Conservation (phyloP, 2,329 filamentous ascomycete genomes). For the Aphanoascus verrucosus region DNA sequence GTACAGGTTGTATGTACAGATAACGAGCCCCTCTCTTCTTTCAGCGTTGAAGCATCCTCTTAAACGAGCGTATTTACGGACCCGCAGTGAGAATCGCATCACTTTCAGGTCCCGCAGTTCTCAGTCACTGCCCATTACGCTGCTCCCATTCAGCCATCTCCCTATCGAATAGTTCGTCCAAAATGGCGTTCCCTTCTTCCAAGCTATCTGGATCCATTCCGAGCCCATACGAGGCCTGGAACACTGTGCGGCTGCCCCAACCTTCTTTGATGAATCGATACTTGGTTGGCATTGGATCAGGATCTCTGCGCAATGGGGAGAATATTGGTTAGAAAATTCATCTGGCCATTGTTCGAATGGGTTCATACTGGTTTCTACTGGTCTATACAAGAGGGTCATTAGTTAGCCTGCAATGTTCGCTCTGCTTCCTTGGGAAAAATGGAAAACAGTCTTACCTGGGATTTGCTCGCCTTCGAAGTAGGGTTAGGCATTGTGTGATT, state of each 20-base stretch:
- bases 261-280: conserved; percentile 16
- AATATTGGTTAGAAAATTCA: not conserved
- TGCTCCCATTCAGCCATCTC: conserved; percentile 2
- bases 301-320: not conserved
- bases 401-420: too few species aligned
- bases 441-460: too few species aligned
- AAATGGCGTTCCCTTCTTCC: conserved; percentile 18
- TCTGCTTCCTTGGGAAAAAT: too few species aligned
- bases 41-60: too few species aligned
- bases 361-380: too few species aligned
- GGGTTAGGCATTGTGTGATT: too few species aligned
- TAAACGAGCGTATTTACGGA: too few species aligned
- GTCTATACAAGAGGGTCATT: too few species aligned
- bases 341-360: too few species aligned
- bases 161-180: conserved; percentile 13
- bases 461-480: too few species aligned
- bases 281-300: conserved; percentile 8
- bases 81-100: not conserved
- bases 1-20: too few species aligned
- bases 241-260: conserved; percentile 17
- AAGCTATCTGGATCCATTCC: conserved; percentile 16
- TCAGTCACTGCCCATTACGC: not conserved
- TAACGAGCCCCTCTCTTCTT: too few species aligned
- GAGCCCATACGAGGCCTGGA: conserved; percentile 19
- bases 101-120: not conserved